Percentiles rank a stretch among this genome's conserved stretches.
Conservation (phyloP, 352 stramenopile genomes). For the Pythium scleroteichum region DNA sequence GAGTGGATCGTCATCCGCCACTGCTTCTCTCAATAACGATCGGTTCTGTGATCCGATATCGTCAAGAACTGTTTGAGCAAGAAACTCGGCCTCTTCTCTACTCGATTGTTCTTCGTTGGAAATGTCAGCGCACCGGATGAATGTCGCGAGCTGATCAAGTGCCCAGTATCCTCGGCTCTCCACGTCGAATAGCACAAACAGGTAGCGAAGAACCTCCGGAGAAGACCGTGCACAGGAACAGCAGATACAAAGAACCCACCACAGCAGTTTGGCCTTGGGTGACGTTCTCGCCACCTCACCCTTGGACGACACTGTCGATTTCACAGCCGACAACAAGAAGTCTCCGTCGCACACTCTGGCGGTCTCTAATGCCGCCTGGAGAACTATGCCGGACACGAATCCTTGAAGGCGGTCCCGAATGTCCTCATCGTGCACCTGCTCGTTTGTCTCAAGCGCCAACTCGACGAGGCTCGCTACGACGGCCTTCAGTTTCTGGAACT, state of each 20-base stretch:
- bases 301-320: too few relatives aligned
- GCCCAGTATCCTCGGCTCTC: conserved; percentile 33
- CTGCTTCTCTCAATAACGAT: neutral
- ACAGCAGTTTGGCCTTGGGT: conserved; percentile 11
- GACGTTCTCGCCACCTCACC: too few relatives aligned
- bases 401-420: conserved; percentile 5
- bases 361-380: conserved; percentile 7
- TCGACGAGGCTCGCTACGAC: conserved; percentile 2
- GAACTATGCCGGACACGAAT: neutral
- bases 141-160: conserved; percentile 22
- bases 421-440: neutral
- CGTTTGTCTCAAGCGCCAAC: neutral
- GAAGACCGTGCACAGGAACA: conserved; percentile 30
- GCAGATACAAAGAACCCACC: conserved; percentile 39
- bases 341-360: conserved; percentile 8
- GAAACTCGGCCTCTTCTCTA: conserved; percentile 10
- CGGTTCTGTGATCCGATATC: neutral
- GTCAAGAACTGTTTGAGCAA: conserved; percentile 19
- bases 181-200: conserved; percentile 50
- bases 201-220: conserved; percentile 34
- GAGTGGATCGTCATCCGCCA: neutral
- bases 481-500: conserved; percentile 22
- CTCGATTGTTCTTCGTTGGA: conserved; percentile 9
- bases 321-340: conserved; percentile 3
- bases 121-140: conserved; percentile 18